These are phyloP conservation scores for Sporisorium graminicola DNA, from an alignment of 1,284 basidiomycete species.

Conservation along the genomic window DNA sequence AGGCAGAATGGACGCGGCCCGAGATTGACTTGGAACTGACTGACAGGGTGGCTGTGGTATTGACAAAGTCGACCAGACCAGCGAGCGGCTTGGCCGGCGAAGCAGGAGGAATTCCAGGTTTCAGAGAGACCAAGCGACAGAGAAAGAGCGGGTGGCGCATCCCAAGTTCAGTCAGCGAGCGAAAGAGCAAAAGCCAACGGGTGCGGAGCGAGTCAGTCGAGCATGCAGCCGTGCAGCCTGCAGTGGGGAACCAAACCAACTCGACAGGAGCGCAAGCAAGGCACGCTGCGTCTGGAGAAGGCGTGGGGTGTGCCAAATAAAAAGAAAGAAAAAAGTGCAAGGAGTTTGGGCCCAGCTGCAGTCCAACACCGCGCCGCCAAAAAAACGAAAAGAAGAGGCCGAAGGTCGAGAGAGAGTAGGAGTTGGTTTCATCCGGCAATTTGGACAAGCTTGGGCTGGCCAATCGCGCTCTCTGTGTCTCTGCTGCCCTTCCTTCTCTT, in stretches of 20 bases:
- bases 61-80: slow-evolving; percentile 11
- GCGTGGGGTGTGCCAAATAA: slow-evolving; percentile 1
- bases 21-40: not conserved
- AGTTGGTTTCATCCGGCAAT: not conserved
- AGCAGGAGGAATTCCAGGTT: not conserved
- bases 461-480: not conserved
- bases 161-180: slow-evolving; percentile 10
- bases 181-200: not conserved
- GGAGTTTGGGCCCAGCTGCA: not conserved
- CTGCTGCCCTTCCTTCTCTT: not conserved
- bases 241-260: not conserved
- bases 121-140: not conserved
- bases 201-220: not conserved
- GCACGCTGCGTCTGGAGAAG: slow-evolving; percentile 9
- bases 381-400: slow-evolving; percentile 10
- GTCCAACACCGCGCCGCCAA: not conserved
- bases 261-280: too few relatives aligned
- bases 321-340: not conserved
- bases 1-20: not conserved
- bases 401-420: slow-evolving; percentile 2
- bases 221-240: not conserved
- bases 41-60: not conserved
- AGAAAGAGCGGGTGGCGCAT: slow-evolving; percentile 7
- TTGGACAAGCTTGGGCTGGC: not conserved
- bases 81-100: slow-evolving; percentile 15